A percentile compares a stretch with the other conserved stretches of the same genome.
Evolutionary conservation across 2,329 filamentous ascomycete species (phyloP).

Genomic region (Colletotrichum shisoi): DNA sequence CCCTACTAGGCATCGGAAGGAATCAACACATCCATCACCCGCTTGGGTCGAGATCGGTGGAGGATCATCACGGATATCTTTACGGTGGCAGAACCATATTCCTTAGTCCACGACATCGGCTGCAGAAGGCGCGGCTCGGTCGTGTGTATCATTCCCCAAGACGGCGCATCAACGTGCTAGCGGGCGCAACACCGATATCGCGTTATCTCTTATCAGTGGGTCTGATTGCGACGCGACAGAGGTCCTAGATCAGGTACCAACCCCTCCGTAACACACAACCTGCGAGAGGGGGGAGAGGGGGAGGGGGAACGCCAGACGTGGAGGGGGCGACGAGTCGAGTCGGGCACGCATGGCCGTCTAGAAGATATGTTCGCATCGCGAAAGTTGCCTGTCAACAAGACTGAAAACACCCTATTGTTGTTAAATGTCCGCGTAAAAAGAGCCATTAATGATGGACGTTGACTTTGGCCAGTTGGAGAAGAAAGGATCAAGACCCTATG

Average conservation of each 20-base stretch:
- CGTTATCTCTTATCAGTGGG: conserved; percentile 38
- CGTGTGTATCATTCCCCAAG: conserved; percentile 8
- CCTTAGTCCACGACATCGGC: conserved; percentile 6
- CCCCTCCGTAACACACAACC: conserved; percentile 29
- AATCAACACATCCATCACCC: not conserved
- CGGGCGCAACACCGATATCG: conserved; percentile 34
- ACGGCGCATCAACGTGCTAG: conserved; percentile 16
- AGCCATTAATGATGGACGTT: not conserved
- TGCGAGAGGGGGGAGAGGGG: conserved; percentile 11
- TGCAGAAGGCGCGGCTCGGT: not conserved
- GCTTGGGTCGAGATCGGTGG: not conserved
- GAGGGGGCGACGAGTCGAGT: not conserved
- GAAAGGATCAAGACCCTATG: conserved; percentile 31
- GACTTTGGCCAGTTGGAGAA: conserved; percentile 3
- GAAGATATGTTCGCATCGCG: not conserved
- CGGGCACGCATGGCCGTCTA: not conserved
- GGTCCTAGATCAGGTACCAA: conserved; percentile 31
- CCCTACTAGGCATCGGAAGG: too few species aligned
- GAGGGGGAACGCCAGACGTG: not conserved
- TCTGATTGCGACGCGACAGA: conserved; percentile 1
- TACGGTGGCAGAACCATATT: not conserved
- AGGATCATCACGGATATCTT: not conserved
- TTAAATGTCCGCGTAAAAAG: not conserved
- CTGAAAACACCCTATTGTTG: not conserved
- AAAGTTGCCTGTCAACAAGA: not conserved